Evolutionary conservation across 345 rosid genomes (phyloP).

Genomic region (Rhodamnia argentea): DNA sequence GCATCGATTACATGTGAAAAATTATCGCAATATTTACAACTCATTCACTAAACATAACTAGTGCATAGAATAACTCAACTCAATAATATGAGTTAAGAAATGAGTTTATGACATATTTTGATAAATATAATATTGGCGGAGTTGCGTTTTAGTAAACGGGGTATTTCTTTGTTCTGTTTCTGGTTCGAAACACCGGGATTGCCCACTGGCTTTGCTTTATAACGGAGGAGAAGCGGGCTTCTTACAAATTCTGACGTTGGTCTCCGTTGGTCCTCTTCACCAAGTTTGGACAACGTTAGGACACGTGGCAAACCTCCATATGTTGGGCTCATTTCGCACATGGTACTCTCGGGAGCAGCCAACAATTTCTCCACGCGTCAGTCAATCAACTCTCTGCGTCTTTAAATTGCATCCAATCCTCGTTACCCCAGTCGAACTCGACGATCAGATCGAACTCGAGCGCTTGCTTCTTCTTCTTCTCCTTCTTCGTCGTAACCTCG

Average conservation of each 20-base stretch:
- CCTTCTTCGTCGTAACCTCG: background rate
- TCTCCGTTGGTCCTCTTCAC: background rate
- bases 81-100: too few relatives aligned
- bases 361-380: background rate
- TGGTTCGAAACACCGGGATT: too few relatives aligned
- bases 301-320: background rate
- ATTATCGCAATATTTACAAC: too few relatives aligned
- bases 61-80: too few relatives aligned
- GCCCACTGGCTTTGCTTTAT: too few relatives aligned
- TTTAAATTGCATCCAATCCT: background rate
- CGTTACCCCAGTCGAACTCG: background rate
- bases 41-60: too few relatives aligned
- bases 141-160: too few relatives aligned
- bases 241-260: background rate
- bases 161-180: too few relatives aligned
- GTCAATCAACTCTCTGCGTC: background rate
- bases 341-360: background rate
- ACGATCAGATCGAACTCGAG: background rate
- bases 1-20: too few relatives aligned
- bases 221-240: too few relatives aligned
- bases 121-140: rapidly evolving
- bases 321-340: background rate
- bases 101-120: too few relatives aligned
- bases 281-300: background rate
- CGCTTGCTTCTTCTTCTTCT: background rate